Evolutionary conservation across 2,329 filamentous ascomycete species (phyloP).

Genomic region (Aureobasidium uvarum): DNA sequence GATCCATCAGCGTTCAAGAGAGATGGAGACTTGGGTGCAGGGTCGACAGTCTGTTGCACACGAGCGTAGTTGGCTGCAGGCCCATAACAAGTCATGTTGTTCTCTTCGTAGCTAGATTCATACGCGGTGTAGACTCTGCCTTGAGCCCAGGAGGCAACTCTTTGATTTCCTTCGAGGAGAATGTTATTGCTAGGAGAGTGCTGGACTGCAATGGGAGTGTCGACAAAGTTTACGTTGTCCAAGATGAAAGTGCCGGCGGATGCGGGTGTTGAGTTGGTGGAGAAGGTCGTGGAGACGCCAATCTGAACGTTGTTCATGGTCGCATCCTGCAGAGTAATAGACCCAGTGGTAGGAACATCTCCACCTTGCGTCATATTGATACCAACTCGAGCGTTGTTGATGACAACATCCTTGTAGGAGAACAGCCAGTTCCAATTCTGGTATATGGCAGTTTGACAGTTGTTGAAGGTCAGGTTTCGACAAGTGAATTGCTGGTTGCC

Average conservation of each 20-base stretch:
- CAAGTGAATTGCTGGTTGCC: constrained; percentile 87
- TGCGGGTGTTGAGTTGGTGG: constrained; percentile 52
- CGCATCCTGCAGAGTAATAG: constrained; percentile 69
- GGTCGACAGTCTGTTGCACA: constrained; percentile 28
- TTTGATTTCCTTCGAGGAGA: constrained; percentile 64
- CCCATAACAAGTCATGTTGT: constrained; percentile 35
- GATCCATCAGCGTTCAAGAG: constrained; percentile 30
- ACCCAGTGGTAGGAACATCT: constrained; percentile 65
- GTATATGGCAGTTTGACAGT: constrained; percentile 77
- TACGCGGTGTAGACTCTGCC: constrained; percentile 63
- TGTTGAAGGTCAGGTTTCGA: constrained; percentile 77
- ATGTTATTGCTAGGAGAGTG: constrained; percentile 50
- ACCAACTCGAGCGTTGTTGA: constrained; percentile 59
- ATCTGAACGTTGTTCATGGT: constrained; percentile 65
- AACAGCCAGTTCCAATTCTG: constrained; percentile 94
- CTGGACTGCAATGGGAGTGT: constrained; percentile 63
- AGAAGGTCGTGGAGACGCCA: constrained; percentile 67
- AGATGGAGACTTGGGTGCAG: constrained; percentile 29
- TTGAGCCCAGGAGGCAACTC: constrained; percentile 67
- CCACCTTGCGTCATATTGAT: constrained; percentile 67
- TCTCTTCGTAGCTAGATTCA: constrained; percentile 36
- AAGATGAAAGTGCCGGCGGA: constrained; percentile 72
- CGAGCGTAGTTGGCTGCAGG: constrained; percentile 33
- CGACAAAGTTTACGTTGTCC: constrained; percentile 75
- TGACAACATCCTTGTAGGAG: constrained; percentile 72